Conservation (phyloP, 495 filamentous ascomycete species). For the Aspergillus steynii region DNA sequence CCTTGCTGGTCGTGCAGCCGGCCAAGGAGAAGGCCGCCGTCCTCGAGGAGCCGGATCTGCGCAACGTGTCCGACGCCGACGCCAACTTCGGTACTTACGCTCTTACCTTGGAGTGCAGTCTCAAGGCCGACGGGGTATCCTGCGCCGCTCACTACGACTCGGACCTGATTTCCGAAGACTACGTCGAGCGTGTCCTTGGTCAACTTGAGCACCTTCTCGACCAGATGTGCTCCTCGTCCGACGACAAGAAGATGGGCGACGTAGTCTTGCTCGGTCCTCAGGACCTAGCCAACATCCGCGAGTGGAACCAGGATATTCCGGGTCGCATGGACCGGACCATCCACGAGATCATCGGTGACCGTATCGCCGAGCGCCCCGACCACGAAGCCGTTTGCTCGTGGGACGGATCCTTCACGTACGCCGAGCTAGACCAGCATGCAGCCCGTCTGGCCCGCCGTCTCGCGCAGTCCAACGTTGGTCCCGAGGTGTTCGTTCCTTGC, state of each 20-base stretch:
- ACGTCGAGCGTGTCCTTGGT: constrained; percentile 9
- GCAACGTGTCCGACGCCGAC: constrained; percentile 3
- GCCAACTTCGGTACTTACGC: constrained; percentile 23
- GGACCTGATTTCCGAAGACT: not conserved
- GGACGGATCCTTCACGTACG: constrained; percentile 40
- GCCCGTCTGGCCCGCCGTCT: constrained; percentile 25
- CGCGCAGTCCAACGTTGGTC: constrained; percentile 1
- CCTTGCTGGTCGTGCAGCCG: constrained; percentile 52
- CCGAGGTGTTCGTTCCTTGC: constrained; percentile 39
- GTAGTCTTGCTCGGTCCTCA: constrained; percentile 6
- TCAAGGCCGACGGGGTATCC: constrained; percentile 7
- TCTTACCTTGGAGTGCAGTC: constrained; percentile 17
- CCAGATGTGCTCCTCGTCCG: constrained; percentile 4
- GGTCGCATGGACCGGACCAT: constrained; percentile 7
- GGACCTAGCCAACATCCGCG: constrained; percentile 9
- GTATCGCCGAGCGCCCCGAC: constrained; percentile 12
- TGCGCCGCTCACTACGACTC: constrained; percentile 13
- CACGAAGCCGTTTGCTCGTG: constrained; percentile 32
- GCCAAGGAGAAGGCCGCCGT: constrained; percentile 27
- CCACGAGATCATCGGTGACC: constrained; percentile 20
- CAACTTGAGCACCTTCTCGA: constrained; percentile 11
- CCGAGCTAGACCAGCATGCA: constrained; percentile 26
- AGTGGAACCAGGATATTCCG: constrained; percentile 14
- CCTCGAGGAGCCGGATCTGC: constrained; percentile 42
- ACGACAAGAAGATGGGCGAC: constrained; percentile 3